Evolutionary conservation across 805 yeast species (phyloP), one percentile per base, ranked within the genome.

Genomic region (Starmerella gropengiesseri): DNA sequence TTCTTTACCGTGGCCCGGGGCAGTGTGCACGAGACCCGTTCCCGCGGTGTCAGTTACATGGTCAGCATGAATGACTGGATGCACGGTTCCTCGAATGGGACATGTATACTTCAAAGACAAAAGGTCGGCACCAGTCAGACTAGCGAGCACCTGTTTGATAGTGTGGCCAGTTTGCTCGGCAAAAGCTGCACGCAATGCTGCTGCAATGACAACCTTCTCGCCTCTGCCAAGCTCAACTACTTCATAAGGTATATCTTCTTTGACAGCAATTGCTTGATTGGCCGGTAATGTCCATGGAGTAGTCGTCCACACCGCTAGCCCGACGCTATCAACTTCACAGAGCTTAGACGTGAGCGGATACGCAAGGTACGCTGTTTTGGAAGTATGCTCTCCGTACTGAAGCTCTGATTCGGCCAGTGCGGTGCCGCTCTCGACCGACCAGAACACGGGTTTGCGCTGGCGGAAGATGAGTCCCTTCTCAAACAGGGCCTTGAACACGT

Each of bases 281-380:
- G 95, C 78, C 4, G 84, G 82, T 25, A 91, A 67, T 0, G 99
- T 91, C 99, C 99, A 91, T 0, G 98, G 96, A 1, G 98, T 91
- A 1, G 95, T 87, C 0, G 99, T 91, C 99, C 99, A 91, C 44
- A 91, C 84, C 4, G 60, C 55, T 2, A 61, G 45, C 4, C 14
- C 20, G 17, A 41, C 41, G 14, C 28, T 20, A 4, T 2, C 17
- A 13, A 26, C 5, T 7, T 36, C 44, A n/a, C 19, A 28, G 11
- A 52, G 37, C 16, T 47, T 25, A 11, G 48, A 34, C 2, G 27
- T 26, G 7, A 56, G 31, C 1, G 48, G 41, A 45, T 50, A 49
- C 3, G 35, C 36, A 20, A 45, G 36, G 22, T 45, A 48, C 5
- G 44, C 44, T 3, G 51, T 44, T 5, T 46, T 40, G 19, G 47